Evolutionary conservation across 164 flowering plant genomes (phyloP), one percentile per base, ranked within the genome.

Genomic region (Malania oleifera): DNA sequence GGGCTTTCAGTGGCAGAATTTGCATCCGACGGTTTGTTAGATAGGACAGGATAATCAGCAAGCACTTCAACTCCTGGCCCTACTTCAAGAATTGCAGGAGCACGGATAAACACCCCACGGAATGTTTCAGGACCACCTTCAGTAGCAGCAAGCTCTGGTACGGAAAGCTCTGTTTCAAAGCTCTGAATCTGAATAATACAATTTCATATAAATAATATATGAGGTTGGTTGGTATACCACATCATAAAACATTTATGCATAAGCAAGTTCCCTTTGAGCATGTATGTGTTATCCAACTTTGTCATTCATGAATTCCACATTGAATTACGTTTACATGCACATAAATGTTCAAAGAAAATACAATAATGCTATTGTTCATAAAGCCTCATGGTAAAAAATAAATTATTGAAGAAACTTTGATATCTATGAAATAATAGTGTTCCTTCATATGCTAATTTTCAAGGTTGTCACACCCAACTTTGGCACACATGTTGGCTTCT

Each of bases 91-190:
- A 93, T 78, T 59, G 92, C 96, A 53, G 99, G 96, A 59, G 99
- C 97, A 50, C 99, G 95, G 57, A 93, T 93, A 65, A 93, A 93
- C 44, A 93, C 83, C 54, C 87, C 97, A 17, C 91, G 87, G 56
- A 81, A 93, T 61, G 66, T 83, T 66, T 71, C 80, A 31, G 95
- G 82, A 35, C 95, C 99, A 45, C 99, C 99, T 77, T 86, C 97
- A 59, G 73, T 73, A 18, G 81, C 81, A 43, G 75, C 80, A 57
- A 93, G 74, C 56, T 69, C 70, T 8, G 95, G 92, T 27, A 88
- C 85, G 25, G 66, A 52, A 54, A 93, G 71, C 60, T 93, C 96
- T 26, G 86, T 68, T 71, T 87, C 99, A 75, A 93, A 93, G 77
- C 97, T 93, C 67, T 83, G 91, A 61, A 93, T 69, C 99, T 90